Percentiles rank a stretch among this genome's conserved stretches.
These are phyloP conservation scores for Alternaria metachromatica DNA, from an alignment of 2,329 filamentous ascomycete genomes.

Conservation along the genomic window DNA sequence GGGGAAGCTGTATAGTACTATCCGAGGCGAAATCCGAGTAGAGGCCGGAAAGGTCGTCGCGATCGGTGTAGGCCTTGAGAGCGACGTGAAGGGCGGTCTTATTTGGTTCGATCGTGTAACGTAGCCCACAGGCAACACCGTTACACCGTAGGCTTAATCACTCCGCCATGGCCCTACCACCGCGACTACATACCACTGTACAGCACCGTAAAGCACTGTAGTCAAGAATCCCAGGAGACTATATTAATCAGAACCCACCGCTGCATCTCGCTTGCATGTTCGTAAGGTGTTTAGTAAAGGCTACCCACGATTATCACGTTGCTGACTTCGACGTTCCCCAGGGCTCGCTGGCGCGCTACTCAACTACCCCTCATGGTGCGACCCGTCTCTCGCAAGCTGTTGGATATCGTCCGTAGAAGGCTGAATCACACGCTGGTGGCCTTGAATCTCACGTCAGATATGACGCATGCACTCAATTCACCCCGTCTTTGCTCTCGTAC, in stretches of 20 bases:
- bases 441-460: not conserved
- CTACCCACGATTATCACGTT: too few relatives aligned
- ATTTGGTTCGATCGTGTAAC: not conserved
- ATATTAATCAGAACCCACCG: too few relatives aligned
- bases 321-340: too few relatives aligned
- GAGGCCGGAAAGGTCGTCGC: not conserved
- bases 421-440: not conserved
- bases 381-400: fast-evolving
- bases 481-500: not conserved
- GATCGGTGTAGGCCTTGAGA: not conserved
- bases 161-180: too few relatives aligned
- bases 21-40: not conserved
- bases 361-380: not conserved
- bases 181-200: too few relatives aligned
- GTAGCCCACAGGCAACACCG: not conserved
- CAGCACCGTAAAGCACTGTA: too few relatives aligned
- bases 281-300: too few relatives aligned
- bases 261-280: too few relatives aligned
- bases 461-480: not conserved
- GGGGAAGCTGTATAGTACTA: not conserved
- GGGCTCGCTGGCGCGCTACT: too few relatives aligned
- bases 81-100: not conserved
- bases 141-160: not conserved
- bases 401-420: not conserved
- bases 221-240: too few relatives aligned